Evolutionary conservation across 2,329 filamentous ascomycete genomes (phyloP).

Genomic region (Lachnellula occidentalis): DNA sequence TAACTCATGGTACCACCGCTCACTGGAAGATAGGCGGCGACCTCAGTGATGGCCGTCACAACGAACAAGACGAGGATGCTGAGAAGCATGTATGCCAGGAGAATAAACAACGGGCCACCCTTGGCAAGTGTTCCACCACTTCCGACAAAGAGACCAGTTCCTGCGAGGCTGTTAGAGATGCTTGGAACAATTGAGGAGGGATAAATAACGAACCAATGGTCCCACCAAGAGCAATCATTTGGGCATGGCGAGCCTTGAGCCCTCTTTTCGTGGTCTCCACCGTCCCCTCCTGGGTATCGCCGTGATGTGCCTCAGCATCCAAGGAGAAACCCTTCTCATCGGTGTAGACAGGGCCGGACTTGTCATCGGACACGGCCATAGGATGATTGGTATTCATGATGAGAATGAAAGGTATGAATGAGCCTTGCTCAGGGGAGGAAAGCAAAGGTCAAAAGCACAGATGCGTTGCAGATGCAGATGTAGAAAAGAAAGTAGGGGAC

Average conservation of each 20-base stretch:
- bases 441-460: neutral
- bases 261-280: constrained; percentile 24
- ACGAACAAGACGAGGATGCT: constrained; percentile 39
- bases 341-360: constrained; percentile 2
- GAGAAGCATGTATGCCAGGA: constrained; percentile 41
- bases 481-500: neutral
- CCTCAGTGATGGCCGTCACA: constrained; percentile 49
- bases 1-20: constrained; percentile 44
- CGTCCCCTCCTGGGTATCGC: neutral
- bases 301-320: constrained; percentile 6
- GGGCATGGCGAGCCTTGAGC: constrained; percentile 28
- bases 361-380: constrained; percentile 3
- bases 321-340: constrained; percentile 9
- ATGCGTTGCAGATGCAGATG: neutral
- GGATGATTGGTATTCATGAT: constrained; percentile 10
- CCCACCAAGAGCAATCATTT: constrained; percentile 33
- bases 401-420: neutral
- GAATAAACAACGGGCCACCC: constrained; percentile 40
- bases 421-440: neutral
- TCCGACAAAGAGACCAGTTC: constrained; percentile 36
- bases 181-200: neutral
- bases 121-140: constrained; percentile 38
- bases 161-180: constrained; percentile 5
- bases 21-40: constrained; percentile 57
- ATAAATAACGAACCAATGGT: constrained; percentile 34